Evolutionary conservation across 2,329 filamentous ascomycete species (phyloP), one percentile per base, ranked within the genome.

Genomic region (Curvularia spicifera): DNA sequence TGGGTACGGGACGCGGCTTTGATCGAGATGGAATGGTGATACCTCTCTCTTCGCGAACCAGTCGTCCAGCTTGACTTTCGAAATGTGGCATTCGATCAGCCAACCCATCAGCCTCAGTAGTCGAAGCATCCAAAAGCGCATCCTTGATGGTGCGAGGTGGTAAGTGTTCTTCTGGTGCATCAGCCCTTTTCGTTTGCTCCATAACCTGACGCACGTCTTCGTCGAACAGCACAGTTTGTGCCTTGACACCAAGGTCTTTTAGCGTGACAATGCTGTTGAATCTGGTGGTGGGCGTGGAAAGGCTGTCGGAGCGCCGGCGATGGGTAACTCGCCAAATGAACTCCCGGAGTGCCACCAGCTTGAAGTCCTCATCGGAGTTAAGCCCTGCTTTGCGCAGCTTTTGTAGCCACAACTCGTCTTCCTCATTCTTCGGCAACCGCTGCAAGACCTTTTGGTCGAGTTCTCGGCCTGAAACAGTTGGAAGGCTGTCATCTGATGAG

Each of bases 181-280:
- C 72, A 60, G 64, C 71, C 26, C 59, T 65, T 20, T 70, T 61
- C 26, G 65, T 68, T 42, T 73, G 59, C n/a, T 79, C 77, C 42
- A 81, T 78, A 9, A 87, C 78, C 8, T 86, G 65, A 20, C 66
- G 69, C 8, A 72, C 80, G 40, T 83, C 85, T 54, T 93, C 92
- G 65, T 97, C 93, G 70, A 98, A 98, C 71, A 98, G 90, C 1
- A 99, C 89, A 0, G 91, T 98, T 71, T 97, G 91, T 3, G 91
- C 90, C 1, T 88, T 90, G 31, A 97, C 87, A 12, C 88, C 87
- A 51, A 96, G 80, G 40, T 87, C 88, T 62, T 90, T 89, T 24
- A 98, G 78, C 0, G 88, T 84, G 6, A 98, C 84, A 12, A 97
- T 86, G 51, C 85, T 85, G 65, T 90, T 91, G 60, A 91, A 82